Evolutionary conservation across 345 rosid genomes (phyloP).

Genomic region (Brassica cretica): DNA sequence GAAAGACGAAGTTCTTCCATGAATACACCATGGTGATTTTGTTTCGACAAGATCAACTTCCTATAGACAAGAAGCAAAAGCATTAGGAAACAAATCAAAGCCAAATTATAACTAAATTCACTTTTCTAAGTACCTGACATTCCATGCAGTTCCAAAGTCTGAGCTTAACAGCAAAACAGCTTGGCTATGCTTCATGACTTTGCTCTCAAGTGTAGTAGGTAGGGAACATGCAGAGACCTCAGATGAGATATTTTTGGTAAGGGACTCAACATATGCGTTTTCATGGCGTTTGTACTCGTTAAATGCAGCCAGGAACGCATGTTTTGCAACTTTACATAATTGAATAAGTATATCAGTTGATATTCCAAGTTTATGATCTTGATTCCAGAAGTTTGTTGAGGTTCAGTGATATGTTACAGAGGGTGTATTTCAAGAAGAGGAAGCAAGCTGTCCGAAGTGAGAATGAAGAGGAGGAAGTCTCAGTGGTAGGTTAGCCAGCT

Average conservation of each 20-base stretch:
- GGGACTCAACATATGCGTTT: slow-evolving; percentile 12
- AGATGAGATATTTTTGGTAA: slow-evolving; percentile 6
- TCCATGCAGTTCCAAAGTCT: slow-evolving; percentile 93
- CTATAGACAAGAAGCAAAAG: slow-evolving; percentile 42
- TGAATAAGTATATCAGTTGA: slow-evolving; percentile 60
- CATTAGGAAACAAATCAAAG: slow-evolving; percentile 6
- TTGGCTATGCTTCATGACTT: slow-evolving; percentile 75
- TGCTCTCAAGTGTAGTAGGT: slow-evolving; percentile 34
- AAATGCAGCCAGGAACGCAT: slow-evolving; percentile 50
- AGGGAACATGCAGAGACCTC: slow-evolving; percentile 3
- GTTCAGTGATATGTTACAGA: not conserved
- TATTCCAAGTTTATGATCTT: slow-evolving; percentile 82
- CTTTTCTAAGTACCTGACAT: slow-evolving; percentile 58
- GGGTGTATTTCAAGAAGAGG: no score
- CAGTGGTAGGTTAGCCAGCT: no score
- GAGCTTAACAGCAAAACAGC: slow-evolving; percentile 73
- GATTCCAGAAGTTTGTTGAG: slow-evolving; percentile 54
- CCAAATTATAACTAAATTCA: not conserved
- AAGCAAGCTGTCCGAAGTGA: no score
- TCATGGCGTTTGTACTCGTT: slow-evolving; percentile 41
- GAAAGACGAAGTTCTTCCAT: slow-evolving; percentile 72
- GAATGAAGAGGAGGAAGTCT: no score
- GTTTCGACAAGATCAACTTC: slow-evolving; percentile 60
- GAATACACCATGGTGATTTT: slow-evolving; percentile 54
- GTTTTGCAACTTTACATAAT: slow-evolving; percentile 60